Evolutionary conservation across 306 rosid species (phyloP).

Genomic region (Castanea crenata): DNA sequence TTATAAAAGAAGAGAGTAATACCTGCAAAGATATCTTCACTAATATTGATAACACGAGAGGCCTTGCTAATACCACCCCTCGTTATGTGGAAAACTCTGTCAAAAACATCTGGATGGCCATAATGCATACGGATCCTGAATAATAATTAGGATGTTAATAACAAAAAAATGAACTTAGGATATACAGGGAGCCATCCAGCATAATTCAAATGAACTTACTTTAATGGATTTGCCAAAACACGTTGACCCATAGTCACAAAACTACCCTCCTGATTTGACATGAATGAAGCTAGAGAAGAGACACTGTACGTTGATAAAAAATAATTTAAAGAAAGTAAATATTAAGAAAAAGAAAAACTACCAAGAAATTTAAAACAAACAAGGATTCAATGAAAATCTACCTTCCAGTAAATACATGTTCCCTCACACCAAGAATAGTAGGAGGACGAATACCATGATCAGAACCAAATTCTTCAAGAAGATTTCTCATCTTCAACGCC

Average conservation of each 20-base stretch:
- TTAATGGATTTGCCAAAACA: conserved; percentile 91
- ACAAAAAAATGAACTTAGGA: not conserved
- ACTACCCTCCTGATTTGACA: conserved; percentile 91
- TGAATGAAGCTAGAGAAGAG: conserved; percentile 87
- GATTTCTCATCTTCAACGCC: conserved; percentile 92
- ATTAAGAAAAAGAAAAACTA: not conserved
- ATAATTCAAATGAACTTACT: conserved; percentile 45
- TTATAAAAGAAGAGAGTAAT: conserved; percentile 7
- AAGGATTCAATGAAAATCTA: conserved; percentile 20
- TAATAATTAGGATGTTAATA: conserved; percentile 16
- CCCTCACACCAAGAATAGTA: conserved; percentile 93
- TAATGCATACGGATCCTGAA: conserved; percentile 95
- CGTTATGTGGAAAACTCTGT: conserved; percentile 87
- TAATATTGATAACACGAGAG: conserved; percentile 85
- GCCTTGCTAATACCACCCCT: conserved; percentile 99
- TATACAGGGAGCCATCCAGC: conserved; percentile 14
- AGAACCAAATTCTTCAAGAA: conserved; percentile 80
- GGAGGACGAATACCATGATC: conserved; percentile 82
- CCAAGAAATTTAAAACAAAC: not conserved
- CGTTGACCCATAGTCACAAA: conserved; percentile 96
- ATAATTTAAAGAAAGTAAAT: not conserved
- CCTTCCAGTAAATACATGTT: conserved; percentile 96
- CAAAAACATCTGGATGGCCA: conserved; percentile 98
- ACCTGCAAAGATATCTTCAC: conserved; percentile 95
- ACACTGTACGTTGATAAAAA: conserved; percentile 54